Percentiles rank a stretch among this genome's conserved stretches.
These are phyloP conservation scores for Limnomonas spitsbergensis DNA, from an alignment of 139 green algal genomes.

Conservation along the genomic window DNA sequence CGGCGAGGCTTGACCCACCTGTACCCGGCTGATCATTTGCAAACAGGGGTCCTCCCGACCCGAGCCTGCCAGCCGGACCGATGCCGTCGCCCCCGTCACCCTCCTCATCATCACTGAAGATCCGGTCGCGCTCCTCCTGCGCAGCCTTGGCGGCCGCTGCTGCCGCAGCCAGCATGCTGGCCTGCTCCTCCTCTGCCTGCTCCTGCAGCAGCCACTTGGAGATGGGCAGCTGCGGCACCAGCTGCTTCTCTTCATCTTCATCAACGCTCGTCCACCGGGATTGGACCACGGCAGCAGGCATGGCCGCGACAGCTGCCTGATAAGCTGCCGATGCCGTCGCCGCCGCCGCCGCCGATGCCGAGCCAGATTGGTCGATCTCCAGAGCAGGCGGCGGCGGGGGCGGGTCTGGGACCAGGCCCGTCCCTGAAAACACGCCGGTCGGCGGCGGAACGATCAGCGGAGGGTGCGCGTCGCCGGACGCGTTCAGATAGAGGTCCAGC, in stretches of 20 bases:
- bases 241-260: conserved; percentile 53
- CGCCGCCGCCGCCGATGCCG: neutral
- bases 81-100: neutral
- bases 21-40: no score
- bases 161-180: neutral
- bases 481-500: conserved; percentile 35
- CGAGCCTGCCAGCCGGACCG: neutral
- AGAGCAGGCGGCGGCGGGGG: neutral
- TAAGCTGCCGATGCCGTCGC: neutral
- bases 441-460: neutral
- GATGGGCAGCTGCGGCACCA: conserved; percentile 41
- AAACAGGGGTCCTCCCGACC: neutral
- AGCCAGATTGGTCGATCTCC: no score
- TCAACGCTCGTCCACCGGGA: conserved; percentile 64
- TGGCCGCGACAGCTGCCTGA: neutral
- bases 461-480: neutral
- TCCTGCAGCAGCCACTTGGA: conserved; percentile 47
- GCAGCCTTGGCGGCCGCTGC: neutral
- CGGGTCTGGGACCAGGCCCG: neutral
- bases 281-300: neutral
- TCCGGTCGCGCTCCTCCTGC: neutral
- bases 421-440: neutral
- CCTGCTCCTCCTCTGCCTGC: neutral
- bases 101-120: conserved; percentile 12
- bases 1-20: no score